A percentile compares a stretch with the other conserved stretches of the same genome.
phyloP scores from a whole-genome alignment of 306 rosid species.

The Bauhinia variegata region DNA sequence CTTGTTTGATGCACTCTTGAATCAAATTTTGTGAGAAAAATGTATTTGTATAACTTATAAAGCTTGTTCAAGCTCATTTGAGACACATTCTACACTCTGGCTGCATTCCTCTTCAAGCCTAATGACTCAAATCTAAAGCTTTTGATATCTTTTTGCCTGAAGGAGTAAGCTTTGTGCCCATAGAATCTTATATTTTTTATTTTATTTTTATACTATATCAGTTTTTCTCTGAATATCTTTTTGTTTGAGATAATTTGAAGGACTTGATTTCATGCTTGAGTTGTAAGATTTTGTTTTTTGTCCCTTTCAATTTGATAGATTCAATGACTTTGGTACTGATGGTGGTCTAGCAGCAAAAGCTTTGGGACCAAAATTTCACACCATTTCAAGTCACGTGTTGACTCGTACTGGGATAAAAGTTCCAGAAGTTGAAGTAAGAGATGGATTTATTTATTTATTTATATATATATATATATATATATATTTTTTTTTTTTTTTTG shows the following conservation, averaged over 20 bases:
- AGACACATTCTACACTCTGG: too few relatives aligned
- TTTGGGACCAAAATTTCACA: constrained; percentile 52
- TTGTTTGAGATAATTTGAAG: background rate
- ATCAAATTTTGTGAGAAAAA: too few relatives aligned
- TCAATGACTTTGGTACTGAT: constrained; percentile 57
- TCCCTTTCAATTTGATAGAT: constrained; percentile 43
- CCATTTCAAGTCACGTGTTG: constrained; percentile 43
- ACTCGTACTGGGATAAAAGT: constrained; percentile 50
- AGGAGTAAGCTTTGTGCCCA: background rate
- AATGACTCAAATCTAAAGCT: too few relatives aligned
- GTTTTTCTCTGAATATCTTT: background rate
- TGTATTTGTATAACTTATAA: too few relatives aligned
- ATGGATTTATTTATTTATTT: constrained; percentile 14
- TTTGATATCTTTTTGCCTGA: too few relatives aligned
- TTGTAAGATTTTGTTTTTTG: background rate
- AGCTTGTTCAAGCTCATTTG: too few relatives aligned
- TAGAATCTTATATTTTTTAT: too few relatives aligned
- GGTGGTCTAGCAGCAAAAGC: constrained; percentile 64
- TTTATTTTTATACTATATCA: background rate
- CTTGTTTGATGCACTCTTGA: too few relatives aligned
- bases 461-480: too few relatives aligned
- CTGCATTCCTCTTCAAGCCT: too few relatives aligned
- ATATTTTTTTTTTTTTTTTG: too few relatives aligned
- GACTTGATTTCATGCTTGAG: background rate
- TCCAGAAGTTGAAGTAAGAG: constrained; percentile 59